Base-by-base conservation (phyloP, 495 filamentous ascomycete species). In the Oleoguttula mirabilis region DNA sequence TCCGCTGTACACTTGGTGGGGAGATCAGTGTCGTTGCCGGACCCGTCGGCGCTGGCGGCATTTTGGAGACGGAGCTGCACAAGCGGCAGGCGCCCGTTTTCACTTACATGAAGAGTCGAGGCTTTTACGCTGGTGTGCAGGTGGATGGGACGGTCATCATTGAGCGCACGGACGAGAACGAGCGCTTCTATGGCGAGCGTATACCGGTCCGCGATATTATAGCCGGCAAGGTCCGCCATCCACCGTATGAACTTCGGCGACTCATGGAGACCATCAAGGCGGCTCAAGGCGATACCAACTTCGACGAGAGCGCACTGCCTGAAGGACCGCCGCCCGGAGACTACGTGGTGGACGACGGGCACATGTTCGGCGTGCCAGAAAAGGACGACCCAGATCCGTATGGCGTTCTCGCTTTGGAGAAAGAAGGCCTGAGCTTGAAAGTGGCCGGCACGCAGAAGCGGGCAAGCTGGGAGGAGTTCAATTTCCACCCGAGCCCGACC, bases 131-230 rank as follows among this genome's bases (percentile, higher is more conserved):
- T 20, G 79, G 82, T 14, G 80, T 88, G 10, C 80, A 81, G 42
- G 65, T 93, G 20, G 83, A 92, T 47, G 87, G 87, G 1, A 90
- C 85, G 0, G 68, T 90, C 39, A 67, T 94, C 43, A 79, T 82
- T 38, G 87, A 94, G 58, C 74, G 87, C 15, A 76, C 72, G 2
- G 86, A 93, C 53, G 87, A 93, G 63, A 94, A 94, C 58, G 86
- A 86, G 58, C 69, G 76, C 4, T 93, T 92, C 52, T 94, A 90
- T 59, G 73, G 74, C 16, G 68, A 82, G 56, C 72, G 70, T 32
- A 70, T 92, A 33, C 68, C 72, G 11, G 82, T 84, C n/a, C 66
- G 69, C 15, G 84, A 94, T 46, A 88, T 94, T 42, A 62, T 94
- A 10, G 76, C 80, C 1, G 84, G 84, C 44, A 88, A 87, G 56